Conservation (phyloP, 495 filamentous ascomycete genomes). For the Chaetomium tenue region DNA sequence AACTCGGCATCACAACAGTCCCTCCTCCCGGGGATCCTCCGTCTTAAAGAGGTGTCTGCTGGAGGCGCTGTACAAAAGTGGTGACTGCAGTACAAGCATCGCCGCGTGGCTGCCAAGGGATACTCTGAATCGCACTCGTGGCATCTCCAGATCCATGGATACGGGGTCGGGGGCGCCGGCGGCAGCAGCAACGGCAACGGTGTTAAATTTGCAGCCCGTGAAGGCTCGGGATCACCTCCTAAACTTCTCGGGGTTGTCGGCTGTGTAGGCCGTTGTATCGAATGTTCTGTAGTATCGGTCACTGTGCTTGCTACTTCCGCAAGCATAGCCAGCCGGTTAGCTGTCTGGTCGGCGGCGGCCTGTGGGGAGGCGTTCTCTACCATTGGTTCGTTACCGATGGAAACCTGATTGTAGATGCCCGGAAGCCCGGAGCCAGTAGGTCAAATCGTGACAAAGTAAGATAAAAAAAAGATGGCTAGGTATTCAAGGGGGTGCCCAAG, state of each 20-base stretch:
- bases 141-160: conserved; percentile 49
- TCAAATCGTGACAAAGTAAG: not conserved
- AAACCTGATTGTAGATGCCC: not conserved
- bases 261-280: not conserved
- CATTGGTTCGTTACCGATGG: not conserved
- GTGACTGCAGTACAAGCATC: conserved; percentile 48
- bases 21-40: not conserved
- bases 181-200: not conserved
- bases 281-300: not conserved
- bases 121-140: conserved; percentile 42
- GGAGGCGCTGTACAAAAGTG: conserved; percentile 35
- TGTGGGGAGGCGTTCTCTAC: not conserved
- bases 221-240: not conserved
- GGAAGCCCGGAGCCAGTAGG: not conserved
- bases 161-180: not conserved
- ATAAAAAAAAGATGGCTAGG: too few relatives aligned
- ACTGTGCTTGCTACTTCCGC: not conserved
- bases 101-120: conserved; percentile 44
- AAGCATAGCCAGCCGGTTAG: not conserved
- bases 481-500: too few relatives aligned
- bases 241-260: not conserved
- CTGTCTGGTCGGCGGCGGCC: not conserved
- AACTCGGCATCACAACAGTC: conserved; percentile 37
- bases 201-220: not conserved
- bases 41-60: not conserved